Evolutionary conservation across 2,329 filamentous ascomycete species (phyloP).

Genomic region (Fusarium sp.): DNA sequence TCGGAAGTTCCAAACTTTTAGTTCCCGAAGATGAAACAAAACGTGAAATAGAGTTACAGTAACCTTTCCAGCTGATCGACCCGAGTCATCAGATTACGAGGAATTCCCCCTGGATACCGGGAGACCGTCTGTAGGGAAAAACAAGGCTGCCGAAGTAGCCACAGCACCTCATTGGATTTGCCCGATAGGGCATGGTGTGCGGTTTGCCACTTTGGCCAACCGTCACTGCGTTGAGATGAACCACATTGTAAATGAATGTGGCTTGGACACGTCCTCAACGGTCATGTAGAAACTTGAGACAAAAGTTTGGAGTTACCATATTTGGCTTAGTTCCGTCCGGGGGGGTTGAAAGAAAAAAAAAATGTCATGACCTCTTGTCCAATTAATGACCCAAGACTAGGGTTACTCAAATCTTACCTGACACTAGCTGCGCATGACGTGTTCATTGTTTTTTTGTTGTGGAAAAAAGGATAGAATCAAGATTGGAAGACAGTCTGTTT

Average conservation of each 20-base stretch:
- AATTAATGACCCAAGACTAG: not conserved
- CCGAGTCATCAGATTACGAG: not conserved
- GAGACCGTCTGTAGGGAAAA: not conserved
- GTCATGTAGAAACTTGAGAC: not conserved
- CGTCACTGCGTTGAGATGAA: not conserved
- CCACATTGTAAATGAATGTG: not conserved
- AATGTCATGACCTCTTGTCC: not conserved
- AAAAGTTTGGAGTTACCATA: slow-evolving; percentile 7
- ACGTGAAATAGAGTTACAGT: not conserved
- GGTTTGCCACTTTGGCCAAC: not conserved
- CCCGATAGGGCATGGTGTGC: not conserved
- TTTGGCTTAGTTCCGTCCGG: not conserved
- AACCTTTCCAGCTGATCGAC: not conserved
- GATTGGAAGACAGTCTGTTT: not conserved
- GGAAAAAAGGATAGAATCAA: accelerated
- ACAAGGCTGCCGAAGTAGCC: no score
- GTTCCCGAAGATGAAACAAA: not conserved
- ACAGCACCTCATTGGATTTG: not conserved
- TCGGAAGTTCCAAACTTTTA: slow-evolving; percentile 3
- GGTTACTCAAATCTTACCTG: not conserved
- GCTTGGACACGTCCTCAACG: not conserved
- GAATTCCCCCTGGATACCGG: not conserved
- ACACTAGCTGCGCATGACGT: not conserved
- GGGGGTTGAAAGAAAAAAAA: slow-evolving; percentile 7
- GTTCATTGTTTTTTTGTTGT: not conserved